A percentile compares a stretch with the other conserved stretches of the same genome.
These are phyloP conservation scores for Podospora bellae-mahoneyi DNA, from an alignment of 495 filamentous ascomycete species.

Conservation along the genomic window DNA sequence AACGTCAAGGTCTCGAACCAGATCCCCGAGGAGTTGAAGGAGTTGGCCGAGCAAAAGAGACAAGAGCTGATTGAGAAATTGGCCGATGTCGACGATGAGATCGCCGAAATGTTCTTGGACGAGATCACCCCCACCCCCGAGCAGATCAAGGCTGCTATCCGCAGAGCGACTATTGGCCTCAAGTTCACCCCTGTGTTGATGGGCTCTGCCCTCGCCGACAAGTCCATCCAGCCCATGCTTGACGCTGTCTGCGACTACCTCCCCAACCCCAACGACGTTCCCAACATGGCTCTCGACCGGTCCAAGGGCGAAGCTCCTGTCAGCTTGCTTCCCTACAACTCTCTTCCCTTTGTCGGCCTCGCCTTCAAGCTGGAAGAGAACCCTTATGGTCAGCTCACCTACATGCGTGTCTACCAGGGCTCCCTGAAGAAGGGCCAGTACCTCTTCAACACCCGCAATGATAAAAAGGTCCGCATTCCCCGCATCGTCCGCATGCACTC, in stretches of 20 bases:
- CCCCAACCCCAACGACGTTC: slow-evolving; percentile 86
- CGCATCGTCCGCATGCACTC: slow-evolving; percentile 99
- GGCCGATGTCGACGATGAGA: slow-evolving; percentile 97
- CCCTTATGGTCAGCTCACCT: slow-evolving; percentile 97
- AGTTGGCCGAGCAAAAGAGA: slow-evolving; percentile 72
- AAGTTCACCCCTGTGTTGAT: slow-evolving; percentile 97
- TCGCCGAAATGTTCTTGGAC: slow-evolving; percentile 92
- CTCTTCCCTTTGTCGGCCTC: slow-evolving; percentile 88
- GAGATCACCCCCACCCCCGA: slow-evolving; percentile 69
- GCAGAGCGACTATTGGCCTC: slow-evolving; percentile 76
- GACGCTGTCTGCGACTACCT: slow-evolving; percentile 96
- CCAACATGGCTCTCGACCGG: slow-evolving; percentile 85
- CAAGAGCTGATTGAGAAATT: slow-evolving; percentile 88
- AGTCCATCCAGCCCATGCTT: slow-evolving; percentile 92
- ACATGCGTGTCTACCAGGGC: slow-evolving; percentile 98
- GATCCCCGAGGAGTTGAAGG: slow-evolving; percentile 72
- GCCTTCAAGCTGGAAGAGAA: slow-evolving; percentile 99
- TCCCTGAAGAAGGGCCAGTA: slow-evolving; percentile 80
- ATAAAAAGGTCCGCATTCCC: slow-evolving; percentile 95
- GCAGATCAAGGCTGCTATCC: slow-evolving; percentile 88
- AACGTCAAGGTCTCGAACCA: slow-evolving; percentile 69
- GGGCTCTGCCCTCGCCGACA: slow-evolving; percentile 93
- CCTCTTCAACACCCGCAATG: slow-evolving; percentile 88
- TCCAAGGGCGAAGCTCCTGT: slow-evolving; percentile 73
- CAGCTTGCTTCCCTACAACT: slow-evolving; percentile 86